Evolutionary conservation across 2,329 filamentous ascomycete genomes (phyloP), one percentile per base, ranked within the genome.

Genomic region (Penicillium sp.): DNA sequence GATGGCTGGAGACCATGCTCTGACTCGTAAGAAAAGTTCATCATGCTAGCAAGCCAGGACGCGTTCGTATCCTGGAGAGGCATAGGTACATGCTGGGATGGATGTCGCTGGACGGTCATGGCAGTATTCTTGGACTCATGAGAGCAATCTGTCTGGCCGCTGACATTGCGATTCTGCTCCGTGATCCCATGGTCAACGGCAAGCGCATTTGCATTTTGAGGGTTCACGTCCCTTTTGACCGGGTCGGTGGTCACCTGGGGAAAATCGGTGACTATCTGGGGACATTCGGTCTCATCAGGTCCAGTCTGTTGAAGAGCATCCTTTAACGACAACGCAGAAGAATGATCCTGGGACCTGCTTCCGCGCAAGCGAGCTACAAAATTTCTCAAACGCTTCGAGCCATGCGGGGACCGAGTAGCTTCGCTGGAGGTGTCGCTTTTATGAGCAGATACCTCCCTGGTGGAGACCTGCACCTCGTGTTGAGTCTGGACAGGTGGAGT

Each of bases 101-200:
- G 61, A 36, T 60, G 57, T 36, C 54, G 67, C 43, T 51, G 54
- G n/a, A 70, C 61, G 27, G 67, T 71, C 11, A 41, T 47, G 13
- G 46, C 59, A 6, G 63, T 69, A n/a, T 49, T 49, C n/a, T 60
- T 58, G 3, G 69, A 69, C 24, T 58, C 52, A 16, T 60, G 58
- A 10, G 68, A 69, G 14, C 56, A 41, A 0, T 58, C 49, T 1
- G 60, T 67, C 37, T 64, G 60, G 35, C 61, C 60, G 48, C 68
- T 70, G 28, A 61, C 56, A 34, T 64, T 64, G 10, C 67, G 63
- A 8, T 48, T 29, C 20, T 48, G 37, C 4, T 60, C 52, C n/a
- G 29, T 14, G 1, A 16, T 18, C n/a, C 49, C 40, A 20, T 40
- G 43, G 7, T 44, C 42, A n/a, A 29, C 42, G 16, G 8, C 23